Evolutionary conservation across 2,329 filamentous ascomycete genomes (phyloP), one percentile per base, ranked within the genome.

Genomic region (Colletotrichum tabaci): DNA sequence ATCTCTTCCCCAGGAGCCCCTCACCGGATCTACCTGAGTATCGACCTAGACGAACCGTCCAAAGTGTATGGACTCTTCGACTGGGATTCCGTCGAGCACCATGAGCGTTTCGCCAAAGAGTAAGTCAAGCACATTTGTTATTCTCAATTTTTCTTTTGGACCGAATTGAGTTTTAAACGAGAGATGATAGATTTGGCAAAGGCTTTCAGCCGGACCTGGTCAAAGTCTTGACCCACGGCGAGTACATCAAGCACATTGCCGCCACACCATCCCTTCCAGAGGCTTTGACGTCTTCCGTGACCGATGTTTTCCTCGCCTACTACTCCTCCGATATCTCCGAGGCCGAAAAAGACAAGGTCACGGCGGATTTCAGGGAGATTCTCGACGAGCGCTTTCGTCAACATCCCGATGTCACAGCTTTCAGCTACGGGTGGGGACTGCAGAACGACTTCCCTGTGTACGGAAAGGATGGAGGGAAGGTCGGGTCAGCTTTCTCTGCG

Each of bases 41-140:
- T 74, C 8, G 75, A 78, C 40, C 52, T 73, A 13, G 74, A 77
- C 26, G 66, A 75, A 15, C 74, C 77, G 4, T 68, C 62, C 26
- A 72, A 71, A 6, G 13, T 75, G 12, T 78, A 77, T 76, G 66
- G 65, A 2, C 76, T 78, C 38, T 77, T 78, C 16, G 77, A 77
- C 47, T 78, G 76, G 70, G 74, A 76, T 30, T 76, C 76, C 0
- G 50, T 77, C 4, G 76, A 76, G 40, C 71, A 76, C 40, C 77
- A 78, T 49, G 35, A 74, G 35, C 67, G 61, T 2, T 77, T 77
- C 18, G 73, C 74, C 4, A 67, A 75, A 53, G 58, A 67, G 76
- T 76, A 61, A 38, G 74, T 72, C 30, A 16, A 38, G 49, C 42
- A 26, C 3, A 26, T 26, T 4, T 26, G 23, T 26, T 26, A 26